These are phyloP conservation scores for Curvularia sp. DNA, from an alignment of 2,329 filamentous ascomycete species.

Conservation along the genomic window DNA sequence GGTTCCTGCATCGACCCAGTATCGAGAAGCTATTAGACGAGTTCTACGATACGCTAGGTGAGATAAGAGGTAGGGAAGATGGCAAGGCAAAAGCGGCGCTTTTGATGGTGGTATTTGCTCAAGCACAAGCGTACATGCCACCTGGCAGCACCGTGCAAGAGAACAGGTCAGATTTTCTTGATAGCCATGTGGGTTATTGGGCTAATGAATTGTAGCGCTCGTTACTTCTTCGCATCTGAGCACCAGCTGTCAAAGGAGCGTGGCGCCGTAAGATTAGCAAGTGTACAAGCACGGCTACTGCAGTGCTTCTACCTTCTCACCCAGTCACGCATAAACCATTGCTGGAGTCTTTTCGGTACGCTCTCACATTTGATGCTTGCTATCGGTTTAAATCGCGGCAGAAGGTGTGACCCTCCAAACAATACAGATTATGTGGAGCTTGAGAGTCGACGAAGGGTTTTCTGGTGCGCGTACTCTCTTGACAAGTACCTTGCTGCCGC, in stretches of 20 bases:
- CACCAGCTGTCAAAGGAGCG: slow-evolving; percentile 59
- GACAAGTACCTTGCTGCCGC: slow-evolving; percentile 71
- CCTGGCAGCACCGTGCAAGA: slow-evolving; percentile 35
- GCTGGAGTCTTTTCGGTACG: slow-evolving; percentile 67
- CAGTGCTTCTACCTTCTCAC: slow-evolving; percentile 66
- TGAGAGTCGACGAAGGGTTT: slow-evolving; percentile 65
- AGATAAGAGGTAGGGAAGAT: slow-evolving; percentile 52
- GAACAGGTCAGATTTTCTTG: slow-evolving; percentile 29
- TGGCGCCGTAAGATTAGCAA: slow-evolving; percentile 62
- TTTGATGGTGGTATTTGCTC: slow-evolving; percentile 63
- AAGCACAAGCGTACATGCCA: slow-evolving; percentile 56
- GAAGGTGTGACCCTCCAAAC: slow-evolving; percentile 41
- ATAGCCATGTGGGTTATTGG: too few species aligned
- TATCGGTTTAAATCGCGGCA: slow-evolving; percentile 55
- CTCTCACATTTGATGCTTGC: slow-evolving; percentile 61
- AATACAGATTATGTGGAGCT: slow-evolving; percentile 55
- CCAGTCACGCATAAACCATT: slow-evolving; percentile 66
- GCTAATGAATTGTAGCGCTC: slow-evolving; percentile 36
- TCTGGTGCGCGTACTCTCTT: slow-evolving; percentile 69
- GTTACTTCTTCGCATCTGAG: slow-evolving; percentile 55
- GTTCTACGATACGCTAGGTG: slow-evolving; percentile 56
- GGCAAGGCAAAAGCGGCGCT: slow-evolving; percentile 56
- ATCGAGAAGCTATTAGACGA: slow-evolving; percentile 57
- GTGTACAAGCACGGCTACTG: slow-evolving; percentile 64
- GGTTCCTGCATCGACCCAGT: slow-evolving; percentile 64